Evolutionary conservation across 2,329 filamentous ascomycete genomes (phyloP).

Genomic region (Stemphylium beticola): DNA sequence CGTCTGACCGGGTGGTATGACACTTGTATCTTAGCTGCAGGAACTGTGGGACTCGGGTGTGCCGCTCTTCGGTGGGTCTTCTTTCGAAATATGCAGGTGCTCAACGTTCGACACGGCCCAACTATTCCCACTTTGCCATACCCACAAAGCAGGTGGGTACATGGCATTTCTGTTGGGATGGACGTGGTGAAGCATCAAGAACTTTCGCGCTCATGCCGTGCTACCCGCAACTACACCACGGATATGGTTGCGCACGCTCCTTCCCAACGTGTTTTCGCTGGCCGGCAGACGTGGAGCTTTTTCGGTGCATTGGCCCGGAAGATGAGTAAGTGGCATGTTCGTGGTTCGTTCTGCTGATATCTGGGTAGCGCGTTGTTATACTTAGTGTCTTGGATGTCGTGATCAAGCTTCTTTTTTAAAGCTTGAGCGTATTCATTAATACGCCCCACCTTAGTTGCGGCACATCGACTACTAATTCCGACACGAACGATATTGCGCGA

Average conservation of each 20-base stretch:
- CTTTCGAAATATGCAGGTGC: not conserved
- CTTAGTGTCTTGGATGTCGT: not conserved
- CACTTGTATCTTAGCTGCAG: not conserved
- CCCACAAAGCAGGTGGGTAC: not conserved
- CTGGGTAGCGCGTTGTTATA: too few relatives aligned
- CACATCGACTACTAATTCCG: too few relatives aligned
- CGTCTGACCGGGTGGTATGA: too few relatives aligned
- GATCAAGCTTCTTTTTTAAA: not conserved
- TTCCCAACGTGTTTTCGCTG: not conserved
- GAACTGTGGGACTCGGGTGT: slow-evolving; percentile 1
- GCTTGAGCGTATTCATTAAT: not conserved
- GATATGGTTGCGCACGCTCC: not conserved
- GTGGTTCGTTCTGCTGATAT: not conserved
- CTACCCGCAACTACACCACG: too few relatives aligned
- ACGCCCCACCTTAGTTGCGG: too few relatives aligned
- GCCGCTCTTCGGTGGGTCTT: not conserved
- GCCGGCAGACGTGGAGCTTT: not conserved
- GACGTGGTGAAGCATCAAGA: not conserved
- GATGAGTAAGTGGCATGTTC: not conserved
- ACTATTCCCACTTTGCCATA: not conserved
- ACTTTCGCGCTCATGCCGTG: too few relatives aligned
- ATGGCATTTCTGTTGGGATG: not conserved
- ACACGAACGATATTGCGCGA: too few relatives aligned
- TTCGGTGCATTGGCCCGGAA: not conserved
- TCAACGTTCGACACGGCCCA: not conserved